A percentile compares a stretch with the other conserved stretches of the same genome.
Evolutionary conservation across 768 basidiomycete genomes (phyloP).

Genomic region (Dentipellis sp.): DNA sequence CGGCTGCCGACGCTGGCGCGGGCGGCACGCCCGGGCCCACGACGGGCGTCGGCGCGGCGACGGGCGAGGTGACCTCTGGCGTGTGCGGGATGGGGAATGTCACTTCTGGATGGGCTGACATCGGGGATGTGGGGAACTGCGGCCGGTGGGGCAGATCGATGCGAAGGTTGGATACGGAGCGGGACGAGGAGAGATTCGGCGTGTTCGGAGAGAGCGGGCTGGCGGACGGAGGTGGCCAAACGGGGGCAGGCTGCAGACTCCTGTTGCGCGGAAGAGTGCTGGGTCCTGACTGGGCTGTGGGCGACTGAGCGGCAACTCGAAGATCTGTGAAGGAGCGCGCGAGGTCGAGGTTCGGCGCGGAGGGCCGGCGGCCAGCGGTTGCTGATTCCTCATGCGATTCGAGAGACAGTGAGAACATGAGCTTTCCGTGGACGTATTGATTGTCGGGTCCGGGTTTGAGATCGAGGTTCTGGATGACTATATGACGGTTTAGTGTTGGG

Average conservation of each 20-base stretch:
- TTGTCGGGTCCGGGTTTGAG: slow-evolving; percentile 66
- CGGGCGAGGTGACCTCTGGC: not conserved
- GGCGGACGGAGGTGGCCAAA: not conserved
- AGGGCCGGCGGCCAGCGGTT: slow-evolving; percentile 7
- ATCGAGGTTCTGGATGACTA: slow-evolving; percentile 67
- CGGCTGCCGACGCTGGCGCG: slow-evolving; percentile 5
- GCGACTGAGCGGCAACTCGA: slow-evolving; percentile 1
- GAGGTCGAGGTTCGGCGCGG: slow-evolving; percentile 14
- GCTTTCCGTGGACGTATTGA: slow-evolving; percentile 74
- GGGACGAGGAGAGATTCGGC: not conserved
- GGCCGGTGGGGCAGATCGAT: not conserved
- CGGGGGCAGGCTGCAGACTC: not conserved
- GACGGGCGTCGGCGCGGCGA: not conserved
- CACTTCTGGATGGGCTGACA: not conserved
- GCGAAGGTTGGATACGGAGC: not conserved
- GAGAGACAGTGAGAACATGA: slow-evolving; percentile 51
- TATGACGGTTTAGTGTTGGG: slow-evolving; percentile 15
- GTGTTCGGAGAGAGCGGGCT: not conserved
- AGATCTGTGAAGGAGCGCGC: slow-evolving; percentile 6
- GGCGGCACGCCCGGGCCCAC: slow-evolving; percentile 4
- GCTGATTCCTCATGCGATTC: slow-evolving; percentile 10
- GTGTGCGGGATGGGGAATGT: not conserved
- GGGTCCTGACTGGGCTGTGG: not conserved
- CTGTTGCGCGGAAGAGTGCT: not conserved
- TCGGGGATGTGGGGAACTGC: not conserved